Conservation (phyloP, 768 basidiomycete species). For the Lentinula detonsa region DNA sequence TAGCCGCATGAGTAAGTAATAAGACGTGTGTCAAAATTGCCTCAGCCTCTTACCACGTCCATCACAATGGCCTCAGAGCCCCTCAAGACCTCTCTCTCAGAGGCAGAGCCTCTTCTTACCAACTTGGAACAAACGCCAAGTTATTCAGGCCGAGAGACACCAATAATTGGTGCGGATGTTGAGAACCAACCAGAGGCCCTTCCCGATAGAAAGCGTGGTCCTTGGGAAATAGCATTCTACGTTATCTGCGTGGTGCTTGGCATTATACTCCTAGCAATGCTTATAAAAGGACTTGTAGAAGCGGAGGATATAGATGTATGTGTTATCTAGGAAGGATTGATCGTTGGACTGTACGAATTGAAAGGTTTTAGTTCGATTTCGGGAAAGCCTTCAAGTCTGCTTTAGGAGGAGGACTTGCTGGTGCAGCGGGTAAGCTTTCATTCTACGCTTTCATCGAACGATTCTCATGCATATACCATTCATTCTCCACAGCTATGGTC, state of each 20-base stretch:
- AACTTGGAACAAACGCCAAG: background rate
- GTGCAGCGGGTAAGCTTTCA: constrained; percentile 59
- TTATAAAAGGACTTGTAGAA: constrained; percentile 69
- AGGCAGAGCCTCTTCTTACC: constrained; percentile 5
- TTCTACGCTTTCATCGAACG: background rate
- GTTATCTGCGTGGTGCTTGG: background rate
- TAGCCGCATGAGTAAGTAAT: background rate
- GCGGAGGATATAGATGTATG: constrained; percentile 62
- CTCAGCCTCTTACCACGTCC: background rate
- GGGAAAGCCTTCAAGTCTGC: constrained; percentile 72
- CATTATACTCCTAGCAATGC: constrained; percentile 19
- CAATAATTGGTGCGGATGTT: background rate
- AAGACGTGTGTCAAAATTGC: background rate
- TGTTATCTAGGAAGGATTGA: background rate
- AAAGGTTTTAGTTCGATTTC: constrained; percentile 66
- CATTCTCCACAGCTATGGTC: constrained; percentile 70
- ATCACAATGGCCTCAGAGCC: constrained; percentile 4
- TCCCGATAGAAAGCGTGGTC: background rate
- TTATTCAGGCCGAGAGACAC: background rate
- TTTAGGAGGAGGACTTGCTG: constrained; percentile 85
- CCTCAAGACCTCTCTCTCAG: background rate
- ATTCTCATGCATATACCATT: background rate
- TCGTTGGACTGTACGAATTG: constrained; percentile 3
- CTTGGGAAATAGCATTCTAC: constrained; percentile 1
- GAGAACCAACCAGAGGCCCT: constrained; percentile 3